Evolutionary conservation across 2,329 filamentous ascomycete genomes (phyloP), one percentile per base, ranked within the genome.

Genomic region (Microsporum ferrugineum): DNA sequence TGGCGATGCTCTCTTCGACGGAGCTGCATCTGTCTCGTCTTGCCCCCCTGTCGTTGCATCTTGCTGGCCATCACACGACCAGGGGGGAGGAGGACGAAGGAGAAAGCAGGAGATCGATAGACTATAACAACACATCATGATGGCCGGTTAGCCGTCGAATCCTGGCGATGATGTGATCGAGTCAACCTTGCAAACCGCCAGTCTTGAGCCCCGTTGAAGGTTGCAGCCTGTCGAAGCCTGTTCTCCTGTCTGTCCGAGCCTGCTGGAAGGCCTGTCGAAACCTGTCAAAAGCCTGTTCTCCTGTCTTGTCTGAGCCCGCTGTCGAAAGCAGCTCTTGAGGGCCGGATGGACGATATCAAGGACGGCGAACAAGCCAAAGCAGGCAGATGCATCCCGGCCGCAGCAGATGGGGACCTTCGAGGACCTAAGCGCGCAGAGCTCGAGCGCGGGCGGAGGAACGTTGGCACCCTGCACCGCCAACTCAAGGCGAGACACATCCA

Each of bases 401-500:
- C 39, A 43, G n/a, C 3, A n/a, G 39, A 6, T 5, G 23, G 2
- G 23, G 23, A 47, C 43, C n/a, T 8, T 23, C 23, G 43, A 47
- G 23, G 1, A 36, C 34, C 43, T 47, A 47, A 47, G 43, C 43
- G 43, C 43, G 34, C 34, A 10, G 34, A 36, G 34, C 5, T 36
- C 34, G 43, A 27, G 43, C 43, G 17, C 43, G 43, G 27, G 43
- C 43, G 23, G 17, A 47, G 43, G 43, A 47, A 47, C 6, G 43
- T 47, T 17, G 43, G 43, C 43, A 47, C n/a, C 43, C 43, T 47
- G 43, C 63, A 72, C 38, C 66, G 73, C 55, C 68, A 70, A 49
- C 66, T 75, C 41, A 74, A 74, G 59, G 70, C 72, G 1, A 66
- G 73, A 59, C 73, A 76, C 64, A 67, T 76, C 31, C 73, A 75